phyloP scores from a whole-genome alignment of 352 stramenopile species.

The Phytopythium mirpurense region DNA sequence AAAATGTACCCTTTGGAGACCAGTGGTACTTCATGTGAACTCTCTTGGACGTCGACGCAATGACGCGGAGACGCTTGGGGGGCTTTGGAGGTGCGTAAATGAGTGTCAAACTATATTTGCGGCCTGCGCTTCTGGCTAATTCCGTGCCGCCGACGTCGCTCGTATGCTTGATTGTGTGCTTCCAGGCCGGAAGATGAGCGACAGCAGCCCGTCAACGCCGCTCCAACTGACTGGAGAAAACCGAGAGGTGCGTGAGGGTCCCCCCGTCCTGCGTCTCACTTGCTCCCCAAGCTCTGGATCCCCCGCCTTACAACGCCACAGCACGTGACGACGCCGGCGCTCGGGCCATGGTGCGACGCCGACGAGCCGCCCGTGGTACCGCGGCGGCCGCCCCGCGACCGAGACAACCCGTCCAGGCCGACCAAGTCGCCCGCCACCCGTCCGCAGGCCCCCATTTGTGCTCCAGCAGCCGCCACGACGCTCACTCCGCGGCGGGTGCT shows the following conservation, averaged over 20 bases:
- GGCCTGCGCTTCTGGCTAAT: too few species aligned
- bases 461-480: neutral
- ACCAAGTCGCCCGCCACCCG: neutral
- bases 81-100: too few species aligned
- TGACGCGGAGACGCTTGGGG: too few species aligned
- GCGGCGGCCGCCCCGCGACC: neutral
- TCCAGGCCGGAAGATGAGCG: neutral
- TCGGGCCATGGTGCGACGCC: conserved; percentile 2
- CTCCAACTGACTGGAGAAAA: neutral
- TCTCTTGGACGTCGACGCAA: too few species aligned
- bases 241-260: neutral
- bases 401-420: neutral
- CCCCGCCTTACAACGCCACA: neutral
- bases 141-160: too few species aligned
- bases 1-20: neutral
- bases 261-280: neutral
- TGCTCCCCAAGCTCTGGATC: neutral
- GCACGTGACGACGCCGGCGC: neutral
- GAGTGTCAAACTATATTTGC: too few species aligned
- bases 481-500: neutral
- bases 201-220: neutral
- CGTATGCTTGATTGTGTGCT: too few species aligned
- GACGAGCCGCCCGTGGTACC: neutral
- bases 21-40: too few species aligned
- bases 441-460: neutral